Base-by-base conservation (phyloP, 2,329 filamentous ascomycete species). In the Clarireedia paspali region DNA sequence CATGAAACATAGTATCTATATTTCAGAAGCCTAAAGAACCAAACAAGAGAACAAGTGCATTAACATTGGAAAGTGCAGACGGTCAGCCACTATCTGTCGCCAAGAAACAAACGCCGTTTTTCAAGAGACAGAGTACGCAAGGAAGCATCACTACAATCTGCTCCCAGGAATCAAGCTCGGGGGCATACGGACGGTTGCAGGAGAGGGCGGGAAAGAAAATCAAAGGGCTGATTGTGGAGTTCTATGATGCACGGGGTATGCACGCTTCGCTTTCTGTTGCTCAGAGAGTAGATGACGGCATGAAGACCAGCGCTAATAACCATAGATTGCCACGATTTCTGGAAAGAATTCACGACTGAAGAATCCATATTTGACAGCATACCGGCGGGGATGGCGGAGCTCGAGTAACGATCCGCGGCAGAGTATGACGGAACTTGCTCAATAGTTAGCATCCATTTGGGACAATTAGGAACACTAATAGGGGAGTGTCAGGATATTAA, bases 91-190 rank as follows among this genome's bases (percentile, higher is more conserved):
- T 63, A 7, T 57, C 57, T 14, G 45, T 50, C 2, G 46, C 58
- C 7, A 57, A 47, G 17, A 40, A 17, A 14, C 27, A n/a, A 24
- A 23, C 7, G 3, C 27, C 15, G 5, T 17, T 15, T 5, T 30
- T 60, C 6, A 48, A 45, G 14, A 58, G 58, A 36, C 50, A 57
- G 5, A 57, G 53, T 47, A 60, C 58, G 0, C 58, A 58, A 42
- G 58, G 59, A 6, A 64, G 59, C 48, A 50, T 63, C 17, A 47
- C 57, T 2, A 64, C 60, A 5, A 60, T 62, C 26, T 52, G 47
- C 1, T 60, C 59, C 4, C 55, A 55, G 10, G 58, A 63, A 27
- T 57, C 58, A 3, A 50, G 34, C n/a, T 12, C 58, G 10, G 57
- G 44, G 14, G 58, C 60, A 38, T 56, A 56, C 38, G 55, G 40